Evolutionary conservation across 495 filamentous ascomycete species (phyloP).

Genomic region (Aspergillus cristatus): DNA sequence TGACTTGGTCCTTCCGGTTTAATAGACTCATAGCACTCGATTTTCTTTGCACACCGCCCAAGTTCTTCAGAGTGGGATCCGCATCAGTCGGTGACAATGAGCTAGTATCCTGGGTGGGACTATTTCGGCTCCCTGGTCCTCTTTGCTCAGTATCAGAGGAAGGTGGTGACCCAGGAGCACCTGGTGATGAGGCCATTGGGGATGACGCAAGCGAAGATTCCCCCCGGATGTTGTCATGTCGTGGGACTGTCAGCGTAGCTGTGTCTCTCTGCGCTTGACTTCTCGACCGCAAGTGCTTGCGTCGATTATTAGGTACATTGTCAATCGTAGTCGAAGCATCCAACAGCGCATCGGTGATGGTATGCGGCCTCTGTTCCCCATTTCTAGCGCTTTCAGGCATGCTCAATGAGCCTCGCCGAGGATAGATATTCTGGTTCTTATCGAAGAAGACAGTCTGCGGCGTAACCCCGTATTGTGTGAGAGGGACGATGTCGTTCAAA

Average conservation of each 20-base stretch:
- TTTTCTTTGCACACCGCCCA: constrained; percentile 43
- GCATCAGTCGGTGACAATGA: constrained; percentile 29
- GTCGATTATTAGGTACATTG: constrained; percentile 48
- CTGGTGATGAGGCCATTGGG: constrained; percentile 32
- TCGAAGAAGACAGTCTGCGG: constrained; percentile 91
- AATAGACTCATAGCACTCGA: constrained; percentile 78
- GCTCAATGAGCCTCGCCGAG: constrained; percentile 29
- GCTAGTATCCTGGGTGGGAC: constrained; percentile 26
- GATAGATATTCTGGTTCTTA: constrained; percentile 44
- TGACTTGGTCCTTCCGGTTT: constrained; percentile 65
- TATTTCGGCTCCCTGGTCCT: constrained; percentile 16
- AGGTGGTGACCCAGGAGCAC: constrained; percentile 26
- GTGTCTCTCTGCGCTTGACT: constrained; percentile 41
- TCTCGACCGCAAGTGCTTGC: constrained; percentile 41
- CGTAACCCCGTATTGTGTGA: constrained; percentile 63
- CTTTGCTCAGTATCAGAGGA: constrained; percentile 25
- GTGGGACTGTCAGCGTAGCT: constrained; percentile 9
- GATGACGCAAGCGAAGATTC: constrained; percentile 26
- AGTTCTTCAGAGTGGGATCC: constrained; percentile 18
- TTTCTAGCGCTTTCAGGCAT: constrained; percentile 13
- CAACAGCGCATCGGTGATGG: constrained; percentile 81
- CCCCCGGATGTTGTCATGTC: constrained; percentile 15
- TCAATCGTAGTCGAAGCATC: constrained; percentile 90
- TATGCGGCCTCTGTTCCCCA: constrained; percentile 48
- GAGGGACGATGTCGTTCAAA: constrained; percentile 58